Conservation (phyloP, 2,329 filamentous ascomycete genomes). For the Penicillium palitans region DNA sequence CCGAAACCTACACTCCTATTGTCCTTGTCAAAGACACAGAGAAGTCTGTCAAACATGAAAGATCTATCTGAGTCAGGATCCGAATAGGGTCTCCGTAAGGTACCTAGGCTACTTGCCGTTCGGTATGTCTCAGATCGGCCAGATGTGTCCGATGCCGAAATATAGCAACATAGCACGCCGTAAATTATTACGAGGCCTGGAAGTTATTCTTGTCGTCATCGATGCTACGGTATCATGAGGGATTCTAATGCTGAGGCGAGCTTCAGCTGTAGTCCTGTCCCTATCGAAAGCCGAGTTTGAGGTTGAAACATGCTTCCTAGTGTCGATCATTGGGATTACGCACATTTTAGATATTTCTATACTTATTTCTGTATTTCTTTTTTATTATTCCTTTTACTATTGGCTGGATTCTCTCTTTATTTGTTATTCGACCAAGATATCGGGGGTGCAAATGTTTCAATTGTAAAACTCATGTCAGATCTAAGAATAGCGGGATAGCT, state of each 20-base stretch:
- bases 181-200: not conserved
- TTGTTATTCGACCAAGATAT: not conserved
- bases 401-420: not conserved
- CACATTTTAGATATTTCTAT: not conserved
- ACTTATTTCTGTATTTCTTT: not conserved
- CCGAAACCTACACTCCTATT: not conserved
- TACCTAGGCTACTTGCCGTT: not conserved
- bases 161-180: not conserved
- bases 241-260: not conserved
- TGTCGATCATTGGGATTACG: not conserved
- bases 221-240: slow-evolving; percentile 7
- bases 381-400: not conserved
- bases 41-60: slow-evolving; percentile 17
- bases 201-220: not conserved
- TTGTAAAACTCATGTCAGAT: slow-evolving; percentile 9
- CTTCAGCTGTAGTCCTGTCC: slow-evolving; percentile 6
- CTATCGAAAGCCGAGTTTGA: slow-evolving; percentile 2
- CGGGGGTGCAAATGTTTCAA: not conserved
- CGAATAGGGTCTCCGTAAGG: not conserved
- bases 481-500: slow-evolving; percentile 16
- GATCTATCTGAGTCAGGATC: slow-evolving; percentile 19
- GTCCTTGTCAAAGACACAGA: slow-evolving; percentile 3
- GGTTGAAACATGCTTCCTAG: slow-evolving; percentile 18
- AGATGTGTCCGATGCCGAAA: not conserved
- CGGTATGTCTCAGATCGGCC: not conserved